phyloP scores from a whole-genome alignment of 352 stramenopile genomes.

The Pythium graminicola region DNA sequence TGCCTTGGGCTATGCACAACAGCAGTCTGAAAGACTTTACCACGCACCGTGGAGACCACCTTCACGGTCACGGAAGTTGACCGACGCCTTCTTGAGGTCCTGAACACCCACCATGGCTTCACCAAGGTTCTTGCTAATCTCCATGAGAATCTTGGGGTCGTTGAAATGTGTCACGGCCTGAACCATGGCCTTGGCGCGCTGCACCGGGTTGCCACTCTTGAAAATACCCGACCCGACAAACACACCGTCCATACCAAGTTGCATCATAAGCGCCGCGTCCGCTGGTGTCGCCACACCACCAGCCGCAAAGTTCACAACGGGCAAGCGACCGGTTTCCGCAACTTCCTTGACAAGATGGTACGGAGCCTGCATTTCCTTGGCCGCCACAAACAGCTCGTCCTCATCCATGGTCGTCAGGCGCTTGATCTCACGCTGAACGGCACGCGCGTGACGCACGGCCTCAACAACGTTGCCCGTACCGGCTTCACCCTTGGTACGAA shows the following conservation, averaged over 20 bases:
- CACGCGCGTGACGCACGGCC: conserved; percentile 93
- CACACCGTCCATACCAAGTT: conserved; percentile 97
- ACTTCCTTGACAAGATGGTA: conserved; percentile 93
- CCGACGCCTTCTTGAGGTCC: conserved; percentile 92
- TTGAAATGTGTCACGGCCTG: conserved; percentile 96
- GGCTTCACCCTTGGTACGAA: conserved; percentile 97
- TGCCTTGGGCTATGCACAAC: no score
- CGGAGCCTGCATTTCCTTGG: conserved; percentile 95
- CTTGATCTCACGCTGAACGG: conserved; percentile 90
- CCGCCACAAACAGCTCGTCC: conserved; percentile 96
- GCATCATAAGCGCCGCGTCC: conserved; percentile 98
- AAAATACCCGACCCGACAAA: conserved; percentile 98
- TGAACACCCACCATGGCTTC: conserved; percentile 97
- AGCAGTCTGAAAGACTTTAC: no score
- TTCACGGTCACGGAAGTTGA: conserved; percentile 98
- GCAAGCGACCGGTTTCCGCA: conserved; percentile 85
- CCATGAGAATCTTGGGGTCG: conserved; percentile 95
- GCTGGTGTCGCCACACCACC: conserved; percentile 97
- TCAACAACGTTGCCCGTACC: conserved; percentile 98
- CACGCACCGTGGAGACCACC: conserved; percentile 72
- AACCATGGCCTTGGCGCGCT: conserved; percentile 95
- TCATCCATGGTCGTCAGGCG: conserved; percentile 91
- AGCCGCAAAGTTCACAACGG: conserved; percentile 98
- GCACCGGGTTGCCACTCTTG: conserved; percentile 93
- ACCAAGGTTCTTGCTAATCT: conserved; percentile 93